phyloP scores from a whole-genome alignment of 2,329 filamentous ascomycete genomes.

The Sporothrix schenckii region DNA sequence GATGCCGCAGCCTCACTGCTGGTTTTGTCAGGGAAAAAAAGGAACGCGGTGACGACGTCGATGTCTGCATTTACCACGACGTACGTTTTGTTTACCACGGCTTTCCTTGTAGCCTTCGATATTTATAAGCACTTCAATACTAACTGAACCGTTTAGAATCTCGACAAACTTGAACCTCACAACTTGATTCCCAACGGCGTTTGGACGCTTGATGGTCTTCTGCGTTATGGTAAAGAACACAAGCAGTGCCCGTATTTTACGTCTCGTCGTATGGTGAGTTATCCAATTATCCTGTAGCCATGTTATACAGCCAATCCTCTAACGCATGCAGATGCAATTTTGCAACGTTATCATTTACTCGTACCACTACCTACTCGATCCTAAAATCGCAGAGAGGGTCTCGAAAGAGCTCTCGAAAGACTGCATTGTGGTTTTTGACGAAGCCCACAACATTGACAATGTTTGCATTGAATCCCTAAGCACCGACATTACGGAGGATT shows the following conservation, averaged over 20 bases:
- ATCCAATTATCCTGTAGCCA: not conserved
- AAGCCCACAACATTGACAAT: conserved; percentile 99
- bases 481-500: conserved; percentile 95
- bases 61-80: conserved; percentile 94
- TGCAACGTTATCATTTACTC: conserved; percentile 99
- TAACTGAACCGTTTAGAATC: conserved; percentile 60
- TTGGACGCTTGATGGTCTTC: conserved; percentile 88
- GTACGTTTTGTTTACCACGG: conserved; percentile 48
- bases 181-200: conserved; percentile 93
- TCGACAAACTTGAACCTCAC: conserved; percentile 91
- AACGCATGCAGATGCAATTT: conserved; percentile 77
- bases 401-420: conserved; percentile 83
- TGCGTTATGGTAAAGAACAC: conserved; percentile 88
- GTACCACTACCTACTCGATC: conserved; percentile 96
- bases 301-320: not conserved
- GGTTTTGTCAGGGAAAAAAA: conserved; percentile 98
- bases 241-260: conserved; percentile 99
- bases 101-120: no score
- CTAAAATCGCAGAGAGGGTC: conserved; percentile 94
- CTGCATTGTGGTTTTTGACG: conserved; percentile 97
- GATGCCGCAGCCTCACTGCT: conserved; percentile 91
- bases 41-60: conserved; percentile 89
- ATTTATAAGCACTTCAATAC: conserved; percentile 23
- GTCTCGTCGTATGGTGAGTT: conserved; percentile 80
- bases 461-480: conserved; percentile 98